phyloP scores from a whole-genome alignment of 495 filamentous ascomycete species.

The Tuber indicum region DNA sequence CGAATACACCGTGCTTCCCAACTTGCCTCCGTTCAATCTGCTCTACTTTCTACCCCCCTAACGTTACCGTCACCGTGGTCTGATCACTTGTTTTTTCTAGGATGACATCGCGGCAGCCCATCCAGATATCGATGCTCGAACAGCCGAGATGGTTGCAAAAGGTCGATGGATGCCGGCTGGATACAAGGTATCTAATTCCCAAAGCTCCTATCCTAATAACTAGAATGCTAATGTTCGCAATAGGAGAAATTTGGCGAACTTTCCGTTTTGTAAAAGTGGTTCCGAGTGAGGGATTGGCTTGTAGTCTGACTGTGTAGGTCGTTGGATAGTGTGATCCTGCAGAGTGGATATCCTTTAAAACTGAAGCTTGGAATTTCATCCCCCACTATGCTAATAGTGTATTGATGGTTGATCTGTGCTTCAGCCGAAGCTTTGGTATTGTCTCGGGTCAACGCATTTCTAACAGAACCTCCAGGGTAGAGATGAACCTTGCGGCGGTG shows the following conservation, averaged over 20 bases:
- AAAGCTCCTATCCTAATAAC: neutral
- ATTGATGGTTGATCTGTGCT: neutral
- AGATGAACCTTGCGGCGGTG: neutral
- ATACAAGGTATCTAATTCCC: conserved; percentile 67
- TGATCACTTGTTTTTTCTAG: conserved; percentile 47
- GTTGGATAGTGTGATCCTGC: neutral
- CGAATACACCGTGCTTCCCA: neutral
- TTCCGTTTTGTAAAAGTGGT: conserved; percentile 65
- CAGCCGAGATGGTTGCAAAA: conserved; percentile 82
- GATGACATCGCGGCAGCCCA: conserved; percentile 90
- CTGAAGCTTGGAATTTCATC: neutral
- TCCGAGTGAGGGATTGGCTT: neutral
- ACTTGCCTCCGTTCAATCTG: neutral
- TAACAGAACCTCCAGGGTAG: conserved; percentile 1
- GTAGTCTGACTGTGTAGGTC: neutral
- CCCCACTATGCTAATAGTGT: neutral
- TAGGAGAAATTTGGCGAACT: conserved; percentile 99
- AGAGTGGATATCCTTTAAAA: conserved; percentile 1
- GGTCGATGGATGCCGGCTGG: conserved; percentile 95
- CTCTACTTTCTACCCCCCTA: neutral
- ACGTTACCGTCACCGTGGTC: neutral
- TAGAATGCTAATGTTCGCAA: conserved; percentile 20
- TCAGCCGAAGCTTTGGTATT: neutral
- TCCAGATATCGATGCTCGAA: conserved; percentile 94
- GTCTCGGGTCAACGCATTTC: conserved; percentile 3